These are phyloP conservation scores for Aspergillus sparsus DNA, from an alignment of 495 filamentous ascomycete genomes.

Conservation along the genomic window DNA sequence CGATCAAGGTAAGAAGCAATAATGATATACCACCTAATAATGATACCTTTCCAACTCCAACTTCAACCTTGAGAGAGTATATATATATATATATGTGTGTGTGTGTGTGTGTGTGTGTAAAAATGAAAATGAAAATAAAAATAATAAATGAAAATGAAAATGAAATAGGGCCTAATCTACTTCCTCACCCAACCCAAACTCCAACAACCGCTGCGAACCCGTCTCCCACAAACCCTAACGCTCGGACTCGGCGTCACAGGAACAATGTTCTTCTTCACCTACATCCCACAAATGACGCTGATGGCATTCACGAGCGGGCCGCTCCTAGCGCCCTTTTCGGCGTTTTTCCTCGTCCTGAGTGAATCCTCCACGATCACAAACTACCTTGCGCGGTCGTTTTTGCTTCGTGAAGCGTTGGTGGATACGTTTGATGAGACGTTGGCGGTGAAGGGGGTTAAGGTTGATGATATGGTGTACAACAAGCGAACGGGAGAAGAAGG, in stretches of 20 bases:
- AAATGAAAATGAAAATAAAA: no score
- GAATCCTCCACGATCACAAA: slow-evolving; percentile 81
- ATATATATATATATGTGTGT: no score
- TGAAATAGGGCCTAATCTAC: slow-evolving; percentile 70
- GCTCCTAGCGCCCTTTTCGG: slow-evolving; percentile 64
- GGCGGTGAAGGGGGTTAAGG: no score
- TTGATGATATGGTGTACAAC: slow-evolving; percentile 44
- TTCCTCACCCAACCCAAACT: slow-evolving; percentile 54
- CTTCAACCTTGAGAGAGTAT: no score
- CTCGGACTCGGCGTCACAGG: slow-evolving; percentile 71
- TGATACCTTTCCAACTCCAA: no score
- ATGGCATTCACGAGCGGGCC: slow-evolving; percentile 81
- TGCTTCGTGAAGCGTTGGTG: slow-evolving; percentile 76
- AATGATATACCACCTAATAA: no score
- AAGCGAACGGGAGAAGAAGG: slow-evolving; percentile 68
- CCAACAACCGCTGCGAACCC: slow-evolving; percentile 67
- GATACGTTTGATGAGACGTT: slow-evolving; percentile 88
- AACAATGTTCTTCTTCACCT: slow-evolving; percentile 85
- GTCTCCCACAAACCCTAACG: slow-evolving; percentile 66
- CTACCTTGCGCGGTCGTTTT: slow-evolving; percentile 69
- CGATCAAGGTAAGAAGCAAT: slow-evolving; percentile 63
- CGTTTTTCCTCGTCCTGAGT: slow-evolving; percentile 73
- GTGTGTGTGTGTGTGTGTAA: no score
- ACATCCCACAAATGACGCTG: slow-evolving; percentile 83
- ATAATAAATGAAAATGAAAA: background rate